phyloP scores from a whole-genome alignment of 257 asterid genomes.

The Gynochthodes officinalis region DNA sequence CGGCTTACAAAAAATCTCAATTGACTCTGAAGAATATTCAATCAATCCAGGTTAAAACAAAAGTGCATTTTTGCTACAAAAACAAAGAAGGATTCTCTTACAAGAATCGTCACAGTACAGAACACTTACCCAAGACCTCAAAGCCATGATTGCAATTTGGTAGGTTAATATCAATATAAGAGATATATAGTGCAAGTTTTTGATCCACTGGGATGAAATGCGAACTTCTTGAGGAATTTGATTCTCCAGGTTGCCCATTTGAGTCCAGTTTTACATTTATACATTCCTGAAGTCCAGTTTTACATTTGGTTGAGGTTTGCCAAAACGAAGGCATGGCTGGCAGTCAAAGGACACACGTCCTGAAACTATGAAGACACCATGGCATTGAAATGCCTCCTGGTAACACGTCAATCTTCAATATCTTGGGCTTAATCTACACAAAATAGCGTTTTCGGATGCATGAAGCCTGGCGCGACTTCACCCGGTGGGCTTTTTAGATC shows the following conservation, averaged over 20 bases:
- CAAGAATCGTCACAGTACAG: too few relatives aligned
- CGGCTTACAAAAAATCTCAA: conserved; percentile 1
- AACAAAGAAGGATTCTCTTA: too few relatives aligned
- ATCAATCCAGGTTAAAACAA: background rate
- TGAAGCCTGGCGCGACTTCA: too few relatives aligned
- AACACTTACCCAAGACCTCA: conserved; percentile 1
- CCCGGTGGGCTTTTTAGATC: too few relatives aligned
- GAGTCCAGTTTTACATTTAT: background rate
- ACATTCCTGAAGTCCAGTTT: background rate
- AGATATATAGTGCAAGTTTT: background rate
- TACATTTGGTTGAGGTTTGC: too few relatives aligned
- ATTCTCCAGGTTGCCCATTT: background rate
- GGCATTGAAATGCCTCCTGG: background rate
- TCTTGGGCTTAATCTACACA: too few relatives aligned
- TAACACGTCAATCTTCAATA: background rate
- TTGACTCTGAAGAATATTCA: background rate
- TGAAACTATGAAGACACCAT: background rate
- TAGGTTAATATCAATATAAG: too few relatives aligned
- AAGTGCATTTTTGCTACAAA: too few relatives aligned
- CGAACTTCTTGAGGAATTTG: too few relatives aligned
- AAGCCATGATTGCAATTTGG: background rate
- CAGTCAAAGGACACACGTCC: background rate
- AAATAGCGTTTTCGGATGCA: too few relatives aligned
- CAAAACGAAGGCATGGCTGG: background rate
- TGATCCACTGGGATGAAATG: background rate